Conservation (phyloP, 176 grass and related monocot genomes). For the Triticum dicoccoides region DNA sequence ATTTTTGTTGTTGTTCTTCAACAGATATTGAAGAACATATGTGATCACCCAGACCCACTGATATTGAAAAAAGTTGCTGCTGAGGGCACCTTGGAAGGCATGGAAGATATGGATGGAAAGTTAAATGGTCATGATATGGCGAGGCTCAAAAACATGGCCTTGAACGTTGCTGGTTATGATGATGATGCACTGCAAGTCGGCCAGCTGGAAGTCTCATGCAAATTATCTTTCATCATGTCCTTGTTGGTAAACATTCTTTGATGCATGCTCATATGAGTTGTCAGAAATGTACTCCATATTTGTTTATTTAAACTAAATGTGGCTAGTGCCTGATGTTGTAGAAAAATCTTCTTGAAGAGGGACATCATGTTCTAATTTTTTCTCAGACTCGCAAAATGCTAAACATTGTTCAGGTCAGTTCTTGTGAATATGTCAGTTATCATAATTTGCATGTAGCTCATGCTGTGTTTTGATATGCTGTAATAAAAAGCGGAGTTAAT, state of each 20-base stretch:
- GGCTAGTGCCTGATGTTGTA: constrained; percentile 36
- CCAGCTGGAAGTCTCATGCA: constrained; percentile 75
- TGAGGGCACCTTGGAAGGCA: constrained; percentile 33
- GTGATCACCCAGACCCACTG: constrained; percentile 80
- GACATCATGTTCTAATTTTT: constrained; percentile 78
- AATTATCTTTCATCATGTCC: constrained; percentile 81
- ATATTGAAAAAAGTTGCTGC: constrained; percentile 77
- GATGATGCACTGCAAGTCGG: constrained; percentile 48
- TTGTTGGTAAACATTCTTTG: constrained; percentile 62
- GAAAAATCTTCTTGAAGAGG: constrained; percentile 73
- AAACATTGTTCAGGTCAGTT: constrained; percentile 69
- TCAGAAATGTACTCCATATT: background rate
- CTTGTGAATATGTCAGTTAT: too few relatives aligned
- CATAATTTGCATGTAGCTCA: too few relatives aligned
- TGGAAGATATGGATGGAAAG: constrained; percentile 83
- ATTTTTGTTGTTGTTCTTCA: constrained; percentile 16
- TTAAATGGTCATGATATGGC: constrained; percentile 62
- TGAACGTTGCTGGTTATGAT: constrained; percentile 62
- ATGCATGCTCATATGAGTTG: background rate
- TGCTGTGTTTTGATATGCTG: background rate
- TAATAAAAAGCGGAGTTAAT: background rate
- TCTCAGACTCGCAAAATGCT: constrained; percentile 91
- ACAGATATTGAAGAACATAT: constrained; percentile 94
- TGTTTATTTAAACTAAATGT: constrained; percentile 23
- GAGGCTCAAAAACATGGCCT: constrained; percentile 73